These are phyloP conservation scores for Rosa rugosa DNA, from an alignment of 306 rosid species.

Conservation along the genomic window DNA sequence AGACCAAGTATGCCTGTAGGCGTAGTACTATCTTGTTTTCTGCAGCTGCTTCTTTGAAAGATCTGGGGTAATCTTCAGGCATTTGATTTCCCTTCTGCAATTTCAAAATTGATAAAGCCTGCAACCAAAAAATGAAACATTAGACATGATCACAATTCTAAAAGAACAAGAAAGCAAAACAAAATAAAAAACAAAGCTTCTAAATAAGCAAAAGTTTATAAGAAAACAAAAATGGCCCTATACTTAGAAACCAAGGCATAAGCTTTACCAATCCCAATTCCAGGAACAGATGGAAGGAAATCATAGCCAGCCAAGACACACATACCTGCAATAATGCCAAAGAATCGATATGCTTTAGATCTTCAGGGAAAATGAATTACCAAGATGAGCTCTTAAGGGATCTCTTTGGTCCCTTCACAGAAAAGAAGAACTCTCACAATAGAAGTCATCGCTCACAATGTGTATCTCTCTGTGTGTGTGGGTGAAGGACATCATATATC, in stretches of 20 bases:
- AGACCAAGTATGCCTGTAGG: too few relatives aligned
- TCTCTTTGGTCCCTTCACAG: constrained; percentile 81
- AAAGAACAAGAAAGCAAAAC: neutral
- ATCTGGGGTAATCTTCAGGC: constrained; percentile 73
- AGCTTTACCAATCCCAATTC: constrained; percentile 87
- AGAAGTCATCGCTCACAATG: constrained; percentile 1
- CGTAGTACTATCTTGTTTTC: constrained; percentile 6
- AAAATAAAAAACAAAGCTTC: neutral
- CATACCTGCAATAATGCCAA: constrained; percentile 60
- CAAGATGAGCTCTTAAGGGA: constrained; percentile 71
- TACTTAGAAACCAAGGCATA: constrained; percentile 82
- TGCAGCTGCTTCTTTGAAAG: constrained; percentile 73
- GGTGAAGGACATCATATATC: neutral
- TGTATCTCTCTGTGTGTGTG: neutral
- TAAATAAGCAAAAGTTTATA: neutral
- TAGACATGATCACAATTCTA: neutral
- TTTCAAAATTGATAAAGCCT: constrained; percentile 83
- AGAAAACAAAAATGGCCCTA: neutral
- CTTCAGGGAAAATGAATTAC: constrained; percentile 36
- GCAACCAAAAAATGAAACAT: constrained; percentile 20
- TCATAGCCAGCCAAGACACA: constrained; percentile 96
- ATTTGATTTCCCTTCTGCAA: constrained; percentile 58
- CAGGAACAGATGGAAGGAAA: constrained; percentile 94
- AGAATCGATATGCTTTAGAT: neutral
- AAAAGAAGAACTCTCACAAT: constrained; percentile 31